Base-by-base conservation (phyloP, 2,329 filamentous ascomycete species). In the Cercospora beticola region DNA sequence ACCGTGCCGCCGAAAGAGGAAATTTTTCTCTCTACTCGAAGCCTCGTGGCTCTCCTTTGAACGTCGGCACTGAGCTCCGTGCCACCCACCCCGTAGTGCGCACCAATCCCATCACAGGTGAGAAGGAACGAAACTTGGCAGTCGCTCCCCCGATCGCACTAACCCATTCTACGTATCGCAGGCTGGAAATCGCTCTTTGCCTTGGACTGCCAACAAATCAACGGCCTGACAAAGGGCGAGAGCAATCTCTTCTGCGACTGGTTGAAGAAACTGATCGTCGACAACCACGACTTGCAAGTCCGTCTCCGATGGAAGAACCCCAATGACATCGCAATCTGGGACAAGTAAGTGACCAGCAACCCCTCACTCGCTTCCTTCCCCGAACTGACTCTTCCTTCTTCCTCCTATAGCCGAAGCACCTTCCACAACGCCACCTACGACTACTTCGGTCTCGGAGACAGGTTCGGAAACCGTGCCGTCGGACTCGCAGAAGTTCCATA, bases 341-440 rank as follows among this genome's bases (percentile, higher is more conserved):
- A 91, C 74, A 91, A 90, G 68, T 79, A 86, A 5, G 83, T 14
- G 6, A 5, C 6, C 12, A 31, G 10, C n/a, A 5, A 49, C 18
- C 46, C 46, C 57, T n/a, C 57, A 1, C 18, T 60, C 30, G 14
- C 57, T 21, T 31, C 16, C n/a, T 60, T 28, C 8, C n/a, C 16
- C 33, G 14, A 21, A 14, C 36, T 49, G 8, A 33, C 57, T 7
- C 16, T 1, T 40, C n/a, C 6, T 33, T 14, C n/a, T 4, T 14
- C 18, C 57, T 60, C 18, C n/a, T 3, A 23, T 21, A 60, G 57
- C 33, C 30, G 60, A 16, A 85, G 83, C 62, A 84, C 80, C 1
- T 88, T 86, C 77, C 87, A 89, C 71, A 85, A 84, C 54, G 88
- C 87, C 0, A 90, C 87, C 0, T 88, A 86, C 70, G 89, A 91